A percentile compares a stretch with the other conserved stretches of the same genome.
These are phyloP conservation scores for Sporothrix pseudoabietina DNA, from an alignment of 2,329 filamentous ascomycete genomes.

Conservation along the genomic window DNA sequence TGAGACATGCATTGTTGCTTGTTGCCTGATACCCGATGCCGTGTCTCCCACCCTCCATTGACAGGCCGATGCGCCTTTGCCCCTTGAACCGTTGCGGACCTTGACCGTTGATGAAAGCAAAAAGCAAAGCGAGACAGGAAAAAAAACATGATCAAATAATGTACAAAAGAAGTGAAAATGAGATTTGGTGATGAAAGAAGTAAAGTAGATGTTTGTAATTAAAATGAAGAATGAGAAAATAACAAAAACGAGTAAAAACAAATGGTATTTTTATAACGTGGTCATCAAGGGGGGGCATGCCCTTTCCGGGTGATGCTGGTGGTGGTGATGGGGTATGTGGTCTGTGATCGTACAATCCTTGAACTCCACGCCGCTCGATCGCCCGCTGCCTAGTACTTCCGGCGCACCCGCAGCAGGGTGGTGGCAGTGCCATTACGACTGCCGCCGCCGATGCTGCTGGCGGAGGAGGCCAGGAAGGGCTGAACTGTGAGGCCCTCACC, in stretches of 20 bases:
- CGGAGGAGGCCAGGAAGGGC: conserved; percentile 10
- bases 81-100: neutral
- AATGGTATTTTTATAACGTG: conserved; percentile 10
- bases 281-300: neutral
- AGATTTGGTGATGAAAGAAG: conserved; percentile 9
- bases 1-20: conserved; percentile 10
- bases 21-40: neutral
- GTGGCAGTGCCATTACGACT: conserved; percentile 8
- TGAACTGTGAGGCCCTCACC: neutral
- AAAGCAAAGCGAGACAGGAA: neutral
- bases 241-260: neutral
- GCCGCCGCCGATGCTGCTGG: neutral
- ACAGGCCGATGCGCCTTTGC: conserved; percentile 3
- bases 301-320: neutral
- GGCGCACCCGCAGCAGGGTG: conserved; percentile 10
- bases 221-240: neutral
- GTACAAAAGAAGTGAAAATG: conserved; percentile 17
- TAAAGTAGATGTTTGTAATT: neutral
- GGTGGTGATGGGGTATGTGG: neutral
- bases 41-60: neutral
- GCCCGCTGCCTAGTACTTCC: neutral
- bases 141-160: neutral
- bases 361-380: neutral
- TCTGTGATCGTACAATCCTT: neutral
- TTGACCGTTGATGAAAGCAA: neutral